Conservation (phyloP, 2,329 filamentous ascomycete species). For the Aspergillus pseudoterreus region DNA sequence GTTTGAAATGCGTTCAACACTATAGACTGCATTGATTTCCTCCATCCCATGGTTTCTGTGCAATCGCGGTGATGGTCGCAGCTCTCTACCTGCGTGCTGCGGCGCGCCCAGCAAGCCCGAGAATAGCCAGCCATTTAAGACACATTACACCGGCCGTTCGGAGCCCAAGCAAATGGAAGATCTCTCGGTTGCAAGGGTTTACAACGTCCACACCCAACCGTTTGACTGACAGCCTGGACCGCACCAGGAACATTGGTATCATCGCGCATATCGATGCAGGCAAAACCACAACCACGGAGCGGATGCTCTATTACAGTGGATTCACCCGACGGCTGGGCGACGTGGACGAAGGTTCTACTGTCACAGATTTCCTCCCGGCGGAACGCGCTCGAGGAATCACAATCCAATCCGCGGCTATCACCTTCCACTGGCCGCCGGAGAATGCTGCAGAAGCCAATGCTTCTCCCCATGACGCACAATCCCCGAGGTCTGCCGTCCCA, state of each 20-base stretch:
- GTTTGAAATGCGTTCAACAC: not conserved
- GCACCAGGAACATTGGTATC: slow-evolving; percentile 92
- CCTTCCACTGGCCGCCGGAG: slow-evolving; percentile 80
- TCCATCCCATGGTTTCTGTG: slow-evolving; percentile 5
- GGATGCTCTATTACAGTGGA: slow-evolving; percentile 96
- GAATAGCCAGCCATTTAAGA: slow-evolving; percentile 7
- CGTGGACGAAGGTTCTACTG: slow-evolving; percentile 93
- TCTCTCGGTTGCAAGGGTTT: slow-evolving; percentile 18
- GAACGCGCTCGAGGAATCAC: slow-evolving; percentile 92
- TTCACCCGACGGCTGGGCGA: slow-evolving; percentile 86
- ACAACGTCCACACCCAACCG: slow-evolving; percentile 22
- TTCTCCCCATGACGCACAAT: slow-evolving; percentile 17
- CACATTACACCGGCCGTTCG: not conserved
- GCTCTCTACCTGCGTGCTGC: slow-evolving; percentile 28
- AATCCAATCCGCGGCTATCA: slow-evolving; percentile 95
- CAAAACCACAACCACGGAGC: slow-evolving; percentile 97
- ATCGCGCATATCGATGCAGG: slow-evolving; percentile 98
- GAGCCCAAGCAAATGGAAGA: not conserved
- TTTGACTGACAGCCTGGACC: slow-evolving; percentile 44
- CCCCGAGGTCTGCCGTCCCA: slow-evolving; percentile 50
- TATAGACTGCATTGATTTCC: not conserved
- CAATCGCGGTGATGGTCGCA: slow-evolving; percentile 25
- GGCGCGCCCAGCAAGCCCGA: slow-evolving; percentile 15
- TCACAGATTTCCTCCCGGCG: slow-evolving; percentile 93
- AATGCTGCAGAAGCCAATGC: slow-evolving; percentile 14